Evolutionary conservation across 805 yeast genomes (phyloP).

Genomic region (Pichia cabralensis): DNA sequence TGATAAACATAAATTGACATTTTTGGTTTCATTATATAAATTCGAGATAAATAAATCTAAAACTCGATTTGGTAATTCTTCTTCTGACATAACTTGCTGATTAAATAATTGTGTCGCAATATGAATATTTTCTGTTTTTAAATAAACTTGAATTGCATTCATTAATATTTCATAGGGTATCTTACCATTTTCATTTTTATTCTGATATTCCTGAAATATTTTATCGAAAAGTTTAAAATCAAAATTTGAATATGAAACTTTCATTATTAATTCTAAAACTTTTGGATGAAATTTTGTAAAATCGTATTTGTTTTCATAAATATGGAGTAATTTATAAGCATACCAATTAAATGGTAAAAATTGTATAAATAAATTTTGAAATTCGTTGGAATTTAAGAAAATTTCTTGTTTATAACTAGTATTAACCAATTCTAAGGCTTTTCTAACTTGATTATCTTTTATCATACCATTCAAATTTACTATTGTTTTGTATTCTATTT

Average conservation of each 20-base stretch:
- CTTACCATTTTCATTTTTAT: slow-evolving; percentile 6
- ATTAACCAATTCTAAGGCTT: slow-evolving; percentile 6
- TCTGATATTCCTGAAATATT: slow-evolving; percentile 14
- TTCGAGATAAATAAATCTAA: slow-evolving; percentile 16
- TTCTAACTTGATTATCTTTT: slow-evolving; percentile 3
- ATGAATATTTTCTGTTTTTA: slow-evolving; percentile 18
- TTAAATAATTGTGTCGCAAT: slow-evolving; percentile 22
- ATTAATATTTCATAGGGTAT: slow-evolving; percentile 12
- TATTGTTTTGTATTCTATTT: slow-evolving; percentile 3
- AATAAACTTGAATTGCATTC: slow-evolving; percentile 18
- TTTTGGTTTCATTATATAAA: slow-evolving; percentile 14
- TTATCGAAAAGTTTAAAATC: slow-evolving; percentile 18
- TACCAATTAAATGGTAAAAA: slow-evolving; percentile 10
- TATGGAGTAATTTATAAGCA: slow-evolving; percentile 13
- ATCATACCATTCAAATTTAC: slow-evolving; percentile 2
- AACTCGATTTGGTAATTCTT: slow-evolving; percentile 10
- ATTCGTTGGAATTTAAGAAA: slow-evolving; percentile 16
- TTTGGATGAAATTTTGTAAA: slow-evolving; percentile 9
- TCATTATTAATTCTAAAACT: slow-evolving; percentile 13
- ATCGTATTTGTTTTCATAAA: slow-evolving; percentile 14
- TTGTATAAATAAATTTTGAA: slow-evolving; percentile 16
- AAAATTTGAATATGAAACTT: slow-evolving; percentile 13
- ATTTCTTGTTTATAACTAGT: slow-evolving; percentile 3
- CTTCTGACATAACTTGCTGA: slow-evolving; percentile 19
- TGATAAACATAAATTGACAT: slow-evolving; percentile 15